These are phyloP conservation scores for Marasmius tenuissimus DNA, from an alignment of 1,284 basidiomycete species.

Conservation along the genomic window DNA sequence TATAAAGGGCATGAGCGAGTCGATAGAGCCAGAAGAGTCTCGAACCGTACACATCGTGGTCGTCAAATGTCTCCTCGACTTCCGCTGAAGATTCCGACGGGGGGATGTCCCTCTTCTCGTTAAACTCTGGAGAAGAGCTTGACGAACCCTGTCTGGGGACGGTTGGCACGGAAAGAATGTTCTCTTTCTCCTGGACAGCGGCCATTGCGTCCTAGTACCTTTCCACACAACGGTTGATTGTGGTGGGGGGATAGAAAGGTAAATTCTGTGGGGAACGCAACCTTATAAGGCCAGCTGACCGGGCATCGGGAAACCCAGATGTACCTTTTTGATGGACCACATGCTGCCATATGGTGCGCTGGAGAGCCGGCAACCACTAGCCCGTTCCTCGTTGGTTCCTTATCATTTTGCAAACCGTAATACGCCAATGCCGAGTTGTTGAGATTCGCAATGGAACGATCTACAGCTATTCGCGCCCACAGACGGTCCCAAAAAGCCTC, in stretches of 20 bases:
- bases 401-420: no score
- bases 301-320: no score
- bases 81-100: not conserved
- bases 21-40: not conserved
- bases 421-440: no score
- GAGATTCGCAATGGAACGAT: no score
- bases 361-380: no score
- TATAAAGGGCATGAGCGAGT: not conserved
- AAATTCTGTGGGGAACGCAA: not conserved
- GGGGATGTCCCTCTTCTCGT: constrained; percentile 1
- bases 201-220: not conserved
- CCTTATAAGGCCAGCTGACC: no score
- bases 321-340: no score
- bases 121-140: not conserved
- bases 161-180: constrained; percentile 1
- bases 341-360: no score
- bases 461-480: no score
- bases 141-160: not conserved
- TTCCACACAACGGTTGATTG: not conserved
- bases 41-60: constrained; percentile 38
- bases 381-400: no score
- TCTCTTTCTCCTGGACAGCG: not conserved
- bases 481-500: no score
- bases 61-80: constrained; percentile 24
- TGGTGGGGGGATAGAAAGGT: not conserved